Evolutionary conservation across 257 asterid species (phyloP).

Genomic region (Capsicum baccatum): DNA sequence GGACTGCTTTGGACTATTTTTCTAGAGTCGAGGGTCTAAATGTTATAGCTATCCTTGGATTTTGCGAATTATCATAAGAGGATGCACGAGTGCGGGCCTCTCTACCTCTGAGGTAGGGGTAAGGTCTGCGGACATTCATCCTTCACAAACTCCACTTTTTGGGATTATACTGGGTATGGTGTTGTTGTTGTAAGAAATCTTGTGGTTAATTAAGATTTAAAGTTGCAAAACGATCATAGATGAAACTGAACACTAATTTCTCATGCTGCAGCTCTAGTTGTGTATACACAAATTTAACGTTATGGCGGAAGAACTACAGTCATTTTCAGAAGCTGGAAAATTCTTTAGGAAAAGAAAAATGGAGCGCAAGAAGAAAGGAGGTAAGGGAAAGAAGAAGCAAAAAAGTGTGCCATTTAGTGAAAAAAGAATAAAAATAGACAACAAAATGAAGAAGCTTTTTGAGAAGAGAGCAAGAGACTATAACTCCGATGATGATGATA

Average conservation of each 20-base stretch:
- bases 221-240: background rate
- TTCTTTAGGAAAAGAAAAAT: conserved; percentile 41
- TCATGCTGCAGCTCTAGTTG: background rate
- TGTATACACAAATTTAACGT: background rate
- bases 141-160: too few relatives aligned
- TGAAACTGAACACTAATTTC: background rate
- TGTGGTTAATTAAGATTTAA: background rate
- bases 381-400: conserved; percentile 52
- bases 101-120: too few relatives aligned
- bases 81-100: too few relatives aligned
- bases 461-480: conserved; percentile 78
- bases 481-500: conserved; percentile 64
- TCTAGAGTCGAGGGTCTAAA: too few relatives aligned
- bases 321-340: conserved; percentile 44
- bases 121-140: too few relatives aligned
- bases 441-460: conserved; percentile 57
- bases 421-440: conserved; percentile 52
- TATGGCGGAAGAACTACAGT: conserved; percentile 24
- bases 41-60: too few relatives aligned
- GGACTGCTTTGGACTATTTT: too few relatives aligned
- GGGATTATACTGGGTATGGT: too few relatives aligned
- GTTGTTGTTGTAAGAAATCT: background rate
- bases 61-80: too few relatives aligned
- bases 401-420: conserved; percentile 48
- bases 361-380: conserved; percentile 54